A percentile compares a stretch with the other conserved stretches of the same genome.
Conservation (phyloP, 495 filamentous ascomycete species). For the Schizothecium vesticola region DNA sequence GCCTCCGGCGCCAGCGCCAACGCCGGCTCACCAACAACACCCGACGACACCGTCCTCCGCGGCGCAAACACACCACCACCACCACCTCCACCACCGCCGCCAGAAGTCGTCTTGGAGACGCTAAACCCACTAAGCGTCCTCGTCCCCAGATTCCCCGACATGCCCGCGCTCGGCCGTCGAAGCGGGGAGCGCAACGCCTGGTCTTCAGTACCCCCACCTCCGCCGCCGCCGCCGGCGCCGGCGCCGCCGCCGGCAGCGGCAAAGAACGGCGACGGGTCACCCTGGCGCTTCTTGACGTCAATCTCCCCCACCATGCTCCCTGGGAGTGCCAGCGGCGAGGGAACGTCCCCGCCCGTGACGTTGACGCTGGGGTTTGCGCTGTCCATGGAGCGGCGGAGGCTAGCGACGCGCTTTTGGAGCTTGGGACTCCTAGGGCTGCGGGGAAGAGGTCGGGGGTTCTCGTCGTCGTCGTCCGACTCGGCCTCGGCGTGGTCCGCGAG, state of each 20-base stretch:
- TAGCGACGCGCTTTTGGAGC: constrained; percentile 29
- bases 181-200: constrained; percentile 2
- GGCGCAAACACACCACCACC: neutral
- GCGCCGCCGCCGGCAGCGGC: neutral
- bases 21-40: constrained; percentile 9
- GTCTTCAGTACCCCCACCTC: neutral
- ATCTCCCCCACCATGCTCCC: neutral
- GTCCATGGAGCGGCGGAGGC: constrained; percentile 9
- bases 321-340: neutral
- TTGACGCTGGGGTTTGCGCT: neutral
- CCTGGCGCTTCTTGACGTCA: neutral
- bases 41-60: constrained; percentile 18
- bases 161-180: constrained; percentile 16
- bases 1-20: neutral
- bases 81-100: neutral
- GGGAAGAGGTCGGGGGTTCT: neutral
- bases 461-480: constrained; percentile 8
- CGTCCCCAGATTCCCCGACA: constrained; percentile 32
- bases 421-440: constrained; percentile 21
- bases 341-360: neutral
- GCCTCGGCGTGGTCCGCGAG: constrained; percentile 2
- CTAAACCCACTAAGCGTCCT: constrained; percentile 19
- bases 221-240: neutral
- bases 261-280: neutral
- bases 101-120: neutral